phyloP scores from a whole-genome alignment of 495 filamentous ascomycete genomes.

The Amniculicola lignicola region DNA sequence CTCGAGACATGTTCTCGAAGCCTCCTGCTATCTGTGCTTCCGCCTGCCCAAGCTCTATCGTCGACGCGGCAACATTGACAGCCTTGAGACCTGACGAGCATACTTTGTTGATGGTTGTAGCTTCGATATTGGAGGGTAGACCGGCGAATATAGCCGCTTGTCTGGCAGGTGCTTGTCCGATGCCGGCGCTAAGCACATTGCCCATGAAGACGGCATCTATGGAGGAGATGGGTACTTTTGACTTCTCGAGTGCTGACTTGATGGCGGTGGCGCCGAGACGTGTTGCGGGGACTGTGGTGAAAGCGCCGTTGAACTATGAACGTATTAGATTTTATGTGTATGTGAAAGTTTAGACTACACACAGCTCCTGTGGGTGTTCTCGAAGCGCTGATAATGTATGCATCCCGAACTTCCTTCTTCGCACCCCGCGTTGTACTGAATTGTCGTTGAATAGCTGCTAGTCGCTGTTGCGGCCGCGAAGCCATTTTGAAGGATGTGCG shows the following conservation, averaged over 20 bases:
- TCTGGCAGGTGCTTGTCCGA: slow-evolving; percentile 87
- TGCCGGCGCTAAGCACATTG: slow-evolving; percentile 80
- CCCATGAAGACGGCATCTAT: slow-evolving; percentile 95
- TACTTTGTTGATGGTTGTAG: slow-evolving; percentile 93
- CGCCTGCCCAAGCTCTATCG: slow-evolving; percentile 84
- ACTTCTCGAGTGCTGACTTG: slow-evolving; percentile 80
- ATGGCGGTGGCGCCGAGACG: slow-evolving; percentile 84
- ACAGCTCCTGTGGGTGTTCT: slow-evolving; percentile 89
- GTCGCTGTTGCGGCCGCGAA: slow-evolving; percentile 27
- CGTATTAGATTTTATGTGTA: neutral
- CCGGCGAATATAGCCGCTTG: slow-evolving; percentile 90
- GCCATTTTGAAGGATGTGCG: slow-evolving; percentile 25
- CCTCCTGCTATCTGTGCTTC: slow-evolving; percentile 89
- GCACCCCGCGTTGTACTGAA: slow-evolving; percentile 24
- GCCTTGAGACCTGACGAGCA: slow-evolving; percentile 94
- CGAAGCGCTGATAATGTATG: slow-evolving; percentile 84
- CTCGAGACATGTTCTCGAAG: slow-evolving; percentile 95
- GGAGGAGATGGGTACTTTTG: slow-evolving; percentile 68
- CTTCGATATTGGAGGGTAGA: slow-evolving; percentile 71
- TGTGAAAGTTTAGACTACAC: too few species aligned
- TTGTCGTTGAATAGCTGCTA: slow-evolving; percentile 28
- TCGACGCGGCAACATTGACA: slow-evolving; percentile 83
- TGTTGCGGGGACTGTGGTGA: slow-evolving; percentile 75
- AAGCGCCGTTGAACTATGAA: slow-evolving; percentile 84
- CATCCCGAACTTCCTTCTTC: slow-evolving; percentile 71